Evolutionary conservation across 116 monocot genomes (phyloP), one percentile per base, ranked within the genome.

Genomic region (Iris pallida): DNA sequence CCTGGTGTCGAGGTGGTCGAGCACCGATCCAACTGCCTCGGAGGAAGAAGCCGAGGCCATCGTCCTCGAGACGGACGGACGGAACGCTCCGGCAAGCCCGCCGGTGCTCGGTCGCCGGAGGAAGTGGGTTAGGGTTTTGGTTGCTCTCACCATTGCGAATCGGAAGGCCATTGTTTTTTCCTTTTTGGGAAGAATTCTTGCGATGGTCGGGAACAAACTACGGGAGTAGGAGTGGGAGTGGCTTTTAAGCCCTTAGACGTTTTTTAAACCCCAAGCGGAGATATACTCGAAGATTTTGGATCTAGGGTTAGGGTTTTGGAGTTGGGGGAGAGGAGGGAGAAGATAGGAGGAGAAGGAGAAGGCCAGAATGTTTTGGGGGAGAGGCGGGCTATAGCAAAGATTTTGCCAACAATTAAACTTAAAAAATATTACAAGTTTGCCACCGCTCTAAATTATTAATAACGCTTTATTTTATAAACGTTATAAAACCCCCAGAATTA

Each of bases 1-100:
- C 47, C 93, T 76, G 48, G 72, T 65, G 18, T 93, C 89, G 8
- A 73, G 45, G 54, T 1, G 30, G 57, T 58, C 68, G 41, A 86
- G 67, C 9, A 61, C 57, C 40, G 77, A 69, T 45, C 72, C 54
- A 44, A 58, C 63, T 7, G 83, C 69, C n/a, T 80, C 80, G 8
- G 76, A 20, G 12, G 47, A 51, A 45, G 85, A 54, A 46, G 57
- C 46, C 20, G 71, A 52, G 79, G 79, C 74, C 58, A 82, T 68
- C 16, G 72, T 48, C 71, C 86, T 69, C 42, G 73, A 62, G 48
- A 45, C 16, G 42, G 57, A 42, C 7, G 70, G 42, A 8, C 48
- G 13, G 9, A 5, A 43, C 15, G 54, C 15, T 49, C 20, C 16
- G 45, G 64, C 1, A 64, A 56, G 56, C 56, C 20, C 20, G 66